Evolutionary conservation across 495 filamentous ascomycete genomes (phyloP).

Genomic region (Daldinia childiae): DNA sequence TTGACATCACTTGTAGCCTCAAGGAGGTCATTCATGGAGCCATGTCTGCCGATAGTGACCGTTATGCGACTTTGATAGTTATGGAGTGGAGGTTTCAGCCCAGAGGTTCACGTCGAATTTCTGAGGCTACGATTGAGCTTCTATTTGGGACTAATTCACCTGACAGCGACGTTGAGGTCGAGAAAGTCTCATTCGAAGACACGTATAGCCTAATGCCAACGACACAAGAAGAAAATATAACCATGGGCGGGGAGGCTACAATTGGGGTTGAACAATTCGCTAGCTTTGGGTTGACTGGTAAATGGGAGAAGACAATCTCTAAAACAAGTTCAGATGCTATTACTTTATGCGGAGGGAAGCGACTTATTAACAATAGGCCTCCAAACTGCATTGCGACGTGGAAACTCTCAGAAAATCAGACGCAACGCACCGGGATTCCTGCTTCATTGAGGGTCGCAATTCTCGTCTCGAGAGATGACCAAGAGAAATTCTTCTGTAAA

Average conservation of each 20-base stretch:
- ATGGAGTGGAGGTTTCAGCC: neutral
- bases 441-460: slow-evolving; percentile 12
- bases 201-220: neutral
- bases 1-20: neutral
- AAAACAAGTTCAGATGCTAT: neutral
- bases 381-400: neutral
- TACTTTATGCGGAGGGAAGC: neutral
- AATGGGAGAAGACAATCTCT: neutral
- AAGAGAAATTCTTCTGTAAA: slow-evolving; percentile 15
- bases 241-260: neutral
- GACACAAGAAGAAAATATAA: neutral
- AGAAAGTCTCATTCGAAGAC: neutral
- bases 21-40: neutral
- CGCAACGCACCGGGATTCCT: neutral
- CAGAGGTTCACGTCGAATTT: neutral
- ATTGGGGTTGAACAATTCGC: neutral
- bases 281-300: neutral
- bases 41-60: neutral
- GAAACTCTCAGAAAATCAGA: neutral
- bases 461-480: slow-evolving; percentile 11
- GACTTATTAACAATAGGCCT: neutral
- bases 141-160: neutral
- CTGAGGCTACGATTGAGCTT: neutral
- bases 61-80: neutral
- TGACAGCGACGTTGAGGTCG: neutral